These are phyloP conservation scores for Pseudogymnoascus sp. DNA, from an alignment of 2,329 filamentous ascomycete genomes.

Conservation along the genomic window DNA sequence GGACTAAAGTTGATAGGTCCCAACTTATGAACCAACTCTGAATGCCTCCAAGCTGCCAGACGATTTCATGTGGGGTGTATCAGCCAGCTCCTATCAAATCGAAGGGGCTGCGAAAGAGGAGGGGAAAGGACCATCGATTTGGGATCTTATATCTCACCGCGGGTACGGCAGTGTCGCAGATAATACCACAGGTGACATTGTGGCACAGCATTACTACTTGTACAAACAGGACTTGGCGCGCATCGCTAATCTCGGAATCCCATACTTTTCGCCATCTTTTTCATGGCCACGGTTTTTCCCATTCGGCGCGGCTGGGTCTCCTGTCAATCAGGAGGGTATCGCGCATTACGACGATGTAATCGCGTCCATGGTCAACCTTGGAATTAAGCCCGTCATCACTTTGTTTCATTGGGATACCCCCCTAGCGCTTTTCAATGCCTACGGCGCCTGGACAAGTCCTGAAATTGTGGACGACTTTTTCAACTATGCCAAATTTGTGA, in stretches of 20 bases:
- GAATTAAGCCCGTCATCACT: slow-evolving; percentile 10
- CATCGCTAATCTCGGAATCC: slow-evolving; percentile 21
- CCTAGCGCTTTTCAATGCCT: slow-evolving; percentile 29
- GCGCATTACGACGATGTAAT: slow-evolving; percentile 14
- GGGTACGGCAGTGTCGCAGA: slow-evolving; percentile 33
- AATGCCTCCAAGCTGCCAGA: slow-evolving; percentile 31
- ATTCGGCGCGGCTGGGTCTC: slow-evolving; percentile 9
- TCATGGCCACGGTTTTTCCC: slow-evolving; percentile 21
- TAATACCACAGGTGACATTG: slow-evolving; percentile 33
- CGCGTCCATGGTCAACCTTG: not conserved
- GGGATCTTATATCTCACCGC: slow-evolving; percentile 35
- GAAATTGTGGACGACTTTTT: slow-evolving; percentile 30
- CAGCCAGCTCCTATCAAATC: slow-evolving; percentile 33
- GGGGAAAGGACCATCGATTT: slow-evolving; percentile 35
- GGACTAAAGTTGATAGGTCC: slow-evolving; percentile 9
- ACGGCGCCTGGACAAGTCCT: slow-evolving; percentile 29
- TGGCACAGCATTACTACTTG: slow-evolving; percentile 34
- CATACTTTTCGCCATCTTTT: slow-evolving; percentile 24
- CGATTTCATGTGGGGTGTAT: slow-evolving; percentile 35
- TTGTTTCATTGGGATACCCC: slow-evolving; percentile 22
- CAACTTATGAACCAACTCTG: slow-evolving; percentile 17
- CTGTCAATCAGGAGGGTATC: slow-evolving; percentile 12
- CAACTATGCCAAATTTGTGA: slow-evolving; percentile 31
- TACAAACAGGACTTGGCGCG: slow-evolving; percentile 36
- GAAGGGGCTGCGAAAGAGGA: slow-evolving; percentile 35